phyloP scores from a whole-genome alignment of 2,329 filamentous ascomycete species.

The Ophiognomonia clavigignenti-juglandacearum region DNA sequence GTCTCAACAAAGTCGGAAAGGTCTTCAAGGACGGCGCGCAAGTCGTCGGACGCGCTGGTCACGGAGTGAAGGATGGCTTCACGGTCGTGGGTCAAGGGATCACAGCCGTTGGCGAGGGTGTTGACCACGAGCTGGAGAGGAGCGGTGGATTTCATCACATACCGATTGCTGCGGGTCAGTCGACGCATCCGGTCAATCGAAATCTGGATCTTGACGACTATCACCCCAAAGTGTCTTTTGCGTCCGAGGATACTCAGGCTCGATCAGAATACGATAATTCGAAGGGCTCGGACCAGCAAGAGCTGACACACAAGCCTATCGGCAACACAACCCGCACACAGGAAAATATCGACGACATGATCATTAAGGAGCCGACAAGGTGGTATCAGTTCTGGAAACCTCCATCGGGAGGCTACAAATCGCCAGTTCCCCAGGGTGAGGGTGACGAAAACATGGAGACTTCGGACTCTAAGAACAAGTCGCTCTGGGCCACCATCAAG shows the following conservation, averaged over 20 bases:
- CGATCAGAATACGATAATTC: constrained; percentile 34
- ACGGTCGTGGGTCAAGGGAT: constrained; percentile 45
- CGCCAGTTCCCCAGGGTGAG: constrained; percentile 55
- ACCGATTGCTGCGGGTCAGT: constrained; percentile 20
- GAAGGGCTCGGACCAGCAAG: constrained; percentile 31
- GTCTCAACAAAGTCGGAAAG: constrained; percentile 38
- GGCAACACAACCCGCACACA: constrained; percentile 51
- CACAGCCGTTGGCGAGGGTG: constrained; percentile 43
- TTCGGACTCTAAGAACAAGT: constrained; percentile 27
- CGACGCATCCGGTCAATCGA: constrained; percentile 4
- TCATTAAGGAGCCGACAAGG: constrained; percentile 36
- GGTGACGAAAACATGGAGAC: constrained; percentile 32
- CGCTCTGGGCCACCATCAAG: constrained; percentile 47
- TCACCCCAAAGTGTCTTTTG: constrained; percentile 28
- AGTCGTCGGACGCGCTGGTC: constrained; percentile 37
- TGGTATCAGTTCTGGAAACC: constrained; percentile 65
- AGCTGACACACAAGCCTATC: constrained; percentile 28
- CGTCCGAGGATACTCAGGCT: constrained; percentile 28
- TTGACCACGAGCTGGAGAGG: constrained; percentile 48
- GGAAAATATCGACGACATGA: constrained; percentile 44
- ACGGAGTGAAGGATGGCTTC: constrained; percentile 38
- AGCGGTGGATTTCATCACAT: constrained; percentile 49
- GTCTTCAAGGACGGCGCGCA: constrained; percentile 43
- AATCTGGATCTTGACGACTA: constrained; percentile 26
- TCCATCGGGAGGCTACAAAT: constrained; percentile 55